Evolutionary conservation across 345 rosid genomes (phyloP), one percentile per base, ranked within the genome.

Genomic region (Kandelia obovata): DNA sequence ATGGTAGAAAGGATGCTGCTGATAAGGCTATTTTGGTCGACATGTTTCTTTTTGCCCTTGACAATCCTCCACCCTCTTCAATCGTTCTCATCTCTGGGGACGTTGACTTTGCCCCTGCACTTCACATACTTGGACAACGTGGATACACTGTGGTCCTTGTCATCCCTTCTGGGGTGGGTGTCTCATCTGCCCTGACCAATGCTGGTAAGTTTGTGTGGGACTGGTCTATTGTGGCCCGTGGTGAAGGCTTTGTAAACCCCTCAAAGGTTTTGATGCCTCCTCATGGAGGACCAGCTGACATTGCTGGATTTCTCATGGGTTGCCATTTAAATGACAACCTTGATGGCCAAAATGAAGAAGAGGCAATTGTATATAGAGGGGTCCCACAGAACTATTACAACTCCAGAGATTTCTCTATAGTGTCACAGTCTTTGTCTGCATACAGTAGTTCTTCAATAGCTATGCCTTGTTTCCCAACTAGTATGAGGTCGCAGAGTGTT

Each of bases 201-300:
- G 96, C 97, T 39, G 98, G 97, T 68, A 92, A 77, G 70, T 95
- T 85, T 70, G 96, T 95, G 30, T 95, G 99, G 99, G 98, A 95
- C 75, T 95, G 99, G 99, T 87, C 86, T 20, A 90, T 96, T 64
- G 89, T 95, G 78, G 96, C 89, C 80, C 96, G 84, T 23, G 99
- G 99, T 27, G 96, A 92, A 85, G 99, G 99, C 16, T 95, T 87
- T 78, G 86, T 87, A 26, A 92, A 86, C 5, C 64, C 83, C 1
- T 65, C 83, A 0, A 88, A 83, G 76, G 64, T 78, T 62, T 53
- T 78, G 51, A 64, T 72, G 73, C 81, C 87, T 62, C 73, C 91
- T 66, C 82, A 77, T 65, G 81, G 72, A 49, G 74, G 75, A 58
- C 57, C 75, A 46, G 25, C 77, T 34, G 91, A 81, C 59, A 53